phyloP scores from a whole-genome alignment of 2,329 filamentous ascomycete species.

The Aspergillus pseudoviridinutans region DNA sequence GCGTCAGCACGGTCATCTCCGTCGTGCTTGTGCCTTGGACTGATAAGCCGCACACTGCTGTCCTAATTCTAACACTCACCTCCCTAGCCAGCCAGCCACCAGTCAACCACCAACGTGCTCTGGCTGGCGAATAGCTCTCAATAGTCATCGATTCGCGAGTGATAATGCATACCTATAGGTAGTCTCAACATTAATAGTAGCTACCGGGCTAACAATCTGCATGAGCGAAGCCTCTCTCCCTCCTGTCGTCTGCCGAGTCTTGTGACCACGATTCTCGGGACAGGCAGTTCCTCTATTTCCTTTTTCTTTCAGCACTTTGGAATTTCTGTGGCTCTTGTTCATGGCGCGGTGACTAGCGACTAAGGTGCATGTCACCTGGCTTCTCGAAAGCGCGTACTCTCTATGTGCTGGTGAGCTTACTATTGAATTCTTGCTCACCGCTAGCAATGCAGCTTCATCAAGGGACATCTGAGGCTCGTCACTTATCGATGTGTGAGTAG shows the following conservation, averaged over 20 bases:
- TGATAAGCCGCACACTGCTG: conserved; percentile 3
- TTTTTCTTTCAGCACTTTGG: background rate
- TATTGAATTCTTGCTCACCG: too few species aligned
- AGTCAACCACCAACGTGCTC: conserved; percentile 13
- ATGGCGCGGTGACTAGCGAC: background rate
- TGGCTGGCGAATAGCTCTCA: conserved; percentile 14
- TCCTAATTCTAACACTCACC: background rate
- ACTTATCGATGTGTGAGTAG: background rate
- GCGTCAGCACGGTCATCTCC: background rate
- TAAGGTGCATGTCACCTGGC: too few species aligned
- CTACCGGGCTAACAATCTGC: conserved; percentile 5
- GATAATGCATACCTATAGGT: conserved; percentile 8
- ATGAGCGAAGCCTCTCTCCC: conserved; percentile 7
- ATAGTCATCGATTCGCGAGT: conserved; percentile 5
- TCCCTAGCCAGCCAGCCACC: conserved; percentile 6
- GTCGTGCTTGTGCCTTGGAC: conserved; percentile 3
- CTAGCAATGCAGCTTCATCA: too few species aligned
- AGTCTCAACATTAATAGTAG: background rate
- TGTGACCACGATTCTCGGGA: background rate
- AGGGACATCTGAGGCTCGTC: background rate
- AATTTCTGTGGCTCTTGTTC: background rate
- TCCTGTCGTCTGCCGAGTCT: background rate
- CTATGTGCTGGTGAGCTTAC: too few species aligned
- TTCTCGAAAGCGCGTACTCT: too few species aligned
- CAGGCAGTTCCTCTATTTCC: background rate